Base-by-base conservation (phyloP, 768 basidiomycete species). In the Pulveroboletus ravenelii region DNA sequence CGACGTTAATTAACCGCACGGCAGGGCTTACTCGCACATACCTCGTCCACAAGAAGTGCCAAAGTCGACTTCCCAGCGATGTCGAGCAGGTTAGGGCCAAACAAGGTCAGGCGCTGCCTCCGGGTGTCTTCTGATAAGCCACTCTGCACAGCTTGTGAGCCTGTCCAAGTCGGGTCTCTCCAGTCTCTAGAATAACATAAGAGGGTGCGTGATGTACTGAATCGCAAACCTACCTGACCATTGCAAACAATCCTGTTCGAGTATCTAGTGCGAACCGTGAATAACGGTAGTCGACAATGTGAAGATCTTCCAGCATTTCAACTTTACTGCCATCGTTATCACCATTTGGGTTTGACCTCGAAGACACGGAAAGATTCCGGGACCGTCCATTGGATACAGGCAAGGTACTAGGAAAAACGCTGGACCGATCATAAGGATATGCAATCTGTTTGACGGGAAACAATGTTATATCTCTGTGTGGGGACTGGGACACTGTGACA, bases 211-310 rank as follows among this genome's bases (percentile, higher is more conserved):
- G 54, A 32, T 39, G 17, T 2, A 20, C 40, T 29, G 41, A 36
- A 20, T 37, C 31, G 32, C 18, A 34, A n/a, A 25, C 40, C 23
- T 70, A 93, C 93, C 84, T 82, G 46, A 90, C 76, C 77, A 90
- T 86, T 32, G 69, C 72, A 66, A 96, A 98, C 41, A 90, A 67
- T 3, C 94, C 93, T 4, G 80, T 86, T 41, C 80, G 78, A 8
- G 87, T 85, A 62, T 99, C 92, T 25, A 98, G 70, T 1, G 87
- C 86, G 70, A 93, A 96, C 13, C 90, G 80, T 17, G 88, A 89
- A 62, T 98, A 95, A 20, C 96, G 86, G 67, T 96, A 96, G 64
- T 97, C 93, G 41, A 94, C 78, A 40, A 89, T 66, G 39, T 82
- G 74, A 35, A 97, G 73, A 48, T 70, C 67, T 15, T 74, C 69